Base-by-base conservation (phyloP, 1,284 basidiomycete species). In the Tetrapyrgos nigripes region DNA sequence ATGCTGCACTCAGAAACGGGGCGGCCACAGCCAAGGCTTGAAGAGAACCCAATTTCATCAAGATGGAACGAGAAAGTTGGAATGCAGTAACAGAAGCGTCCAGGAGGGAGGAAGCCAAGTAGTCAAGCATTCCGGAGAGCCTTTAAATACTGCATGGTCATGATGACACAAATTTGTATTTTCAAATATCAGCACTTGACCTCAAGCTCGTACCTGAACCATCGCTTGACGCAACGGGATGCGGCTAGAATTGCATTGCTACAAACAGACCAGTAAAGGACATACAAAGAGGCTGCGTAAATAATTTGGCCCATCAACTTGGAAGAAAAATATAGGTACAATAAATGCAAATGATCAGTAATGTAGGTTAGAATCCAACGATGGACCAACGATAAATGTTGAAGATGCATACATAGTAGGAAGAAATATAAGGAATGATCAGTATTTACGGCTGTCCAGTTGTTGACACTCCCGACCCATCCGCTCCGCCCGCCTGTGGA, bases 11-110 rank as follows among this genome's bases (percentile, higher is more conserved):
- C 21, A 76, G 45, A 40, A 72, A 65, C 35, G 73, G 60, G 46
- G 70, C 65, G 46, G 71, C 60, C 47, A 72, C 50, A 29, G 65
- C 60, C 23, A 71, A 24, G 44, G 44, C 19, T 33, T 47, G 64
- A 28, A 62, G 64, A 29, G 71, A 53, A 40, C 66, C 56, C 43
- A 76, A 62, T 56, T 68, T 74, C 72, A 75, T 73, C 48, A 64
- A 68, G 57, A 62, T 26, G 33, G 31, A 43, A 59, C 46, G 28
- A n/a, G 14, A 6, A 17, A 40, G 37, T n/a, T 40, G 37, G 17
- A 40, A 11, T n/a, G 19, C 37, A 40, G 37, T 9, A 4, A 40
- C 5, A 40, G 17, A 11, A n/a, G 17, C 8, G 56, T 57, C 61
- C 64, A 71, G 44, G 64, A 40, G 48, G 37, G 40, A 59, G 50